Conservation (phyloP, 2,329 filamentous ascomycete species). For the Colletotrichum sp. region DNA sequence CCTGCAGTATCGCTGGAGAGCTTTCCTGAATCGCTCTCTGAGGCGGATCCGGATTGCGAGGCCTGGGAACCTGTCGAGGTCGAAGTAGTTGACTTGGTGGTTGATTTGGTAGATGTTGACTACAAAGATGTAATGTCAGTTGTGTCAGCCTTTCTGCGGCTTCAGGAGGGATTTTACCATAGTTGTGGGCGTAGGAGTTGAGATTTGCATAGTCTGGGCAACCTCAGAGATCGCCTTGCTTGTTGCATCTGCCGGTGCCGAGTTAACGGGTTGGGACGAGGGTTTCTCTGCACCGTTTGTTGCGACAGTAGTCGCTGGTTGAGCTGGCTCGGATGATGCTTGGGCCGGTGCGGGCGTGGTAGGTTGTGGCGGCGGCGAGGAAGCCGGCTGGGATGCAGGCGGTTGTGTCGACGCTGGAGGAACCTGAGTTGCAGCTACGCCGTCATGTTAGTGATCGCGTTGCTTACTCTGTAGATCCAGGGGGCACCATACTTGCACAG, state of each 20-base stretch:
- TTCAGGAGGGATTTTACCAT: neutral
- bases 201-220: constrained; percentile 20
- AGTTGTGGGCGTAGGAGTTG: constrained; percentile 9
- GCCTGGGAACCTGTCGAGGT: constrained; percentile 6
- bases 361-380: neutral
- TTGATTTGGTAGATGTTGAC: constrained; percentile 2
- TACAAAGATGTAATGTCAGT: neutral
- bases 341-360: neutral
- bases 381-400: neutral
- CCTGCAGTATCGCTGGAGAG: constrained; percentile 24
- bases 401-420: constrained; percentile 1
- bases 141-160: neutral
- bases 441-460: neutral
- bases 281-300: neutral
- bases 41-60: neutral
- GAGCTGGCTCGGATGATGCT: neutral
- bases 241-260: neutral
- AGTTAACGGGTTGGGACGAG: neutral
- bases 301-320: neutral
- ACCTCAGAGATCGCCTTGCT: neutral
- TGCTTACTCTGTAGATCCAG: neutral
- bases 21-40: neutral
- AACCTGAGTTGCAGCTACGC: neutral
- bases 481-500: constrained; percentile 31
- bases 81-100: constrained; percentile 12